Percentiles rank a stretch among this genome's conserved stretches.
These are phyloP conservation scores for Ettlia oleoabundans DNA, from an alignment of 139 green algal genomes.

Conservation along the genomic window DNA sequence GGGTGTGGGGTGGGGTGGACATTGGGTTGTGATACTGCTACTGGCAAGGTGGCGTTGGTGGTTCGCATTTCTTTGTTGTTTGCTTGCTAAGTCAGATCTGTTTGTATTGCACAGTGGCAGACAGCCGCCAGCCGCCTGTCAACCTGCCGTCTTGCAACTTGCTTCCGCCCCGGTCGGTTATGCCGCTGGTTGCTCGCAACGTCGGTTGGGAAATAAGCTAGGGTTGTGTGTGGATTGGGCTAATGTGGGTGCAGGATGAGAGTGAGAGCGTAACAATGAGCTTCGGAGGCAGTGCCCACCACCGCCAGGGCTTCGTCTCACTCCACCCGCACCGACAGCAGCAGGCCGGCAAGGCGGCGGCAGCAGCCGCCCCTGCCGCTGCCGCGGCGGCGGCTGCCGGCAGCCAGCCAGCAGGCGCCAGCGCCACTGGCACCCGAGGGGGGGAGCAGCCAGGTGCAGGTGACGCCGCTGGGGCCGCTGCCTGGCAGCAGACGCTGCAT, in stretches of 20 bases:
- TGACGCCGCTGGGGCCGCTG: neutral
- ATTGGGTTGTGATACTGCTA: too few relatives aligned
- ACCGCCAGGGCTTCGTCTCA: neutral
- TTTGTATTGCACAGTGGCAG: too few relatives aligned
- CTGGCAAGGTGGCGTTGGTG: too few relatives aligned
- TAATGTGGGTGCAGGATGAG: slow-evolving; percentile 27
- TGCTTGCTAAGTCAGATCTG: too few relatives aligned
- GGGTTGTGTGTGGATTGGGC: too few relatives aligned
- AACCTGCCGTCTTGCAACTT: too few relatives aligned
- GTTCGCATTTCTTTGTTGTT: too few relatives aligned
- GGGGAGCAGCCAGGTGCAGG: neutral
- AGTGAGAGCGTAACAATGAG: slow-evolving; percentile 18
- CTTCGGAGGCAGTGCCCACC: neutral
- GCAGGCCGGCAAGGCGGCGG: neutral
- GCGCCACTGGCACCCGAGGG: neutral
- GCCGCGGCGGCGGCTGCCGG: neutral
- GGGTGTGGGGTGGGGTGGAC: too few relatives aligned
- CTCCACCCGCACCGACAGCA: slow-evolving; percentile 4
- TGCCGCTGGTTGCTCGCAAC: neutral
- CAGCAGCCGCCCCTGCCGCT: neutral
- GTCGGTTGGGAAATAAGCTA: neutral
- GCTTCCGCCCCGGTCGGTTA: too few relatives aligned
- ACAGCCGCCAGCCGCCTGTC: too few relatives aligned
- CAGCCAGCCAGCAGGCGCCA: neutral
- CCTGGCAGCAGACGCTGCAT: neutral